Conservation (phyloP, 2,329 filamentous ascomycete species). For the Cladosporium sp. region DNA sequence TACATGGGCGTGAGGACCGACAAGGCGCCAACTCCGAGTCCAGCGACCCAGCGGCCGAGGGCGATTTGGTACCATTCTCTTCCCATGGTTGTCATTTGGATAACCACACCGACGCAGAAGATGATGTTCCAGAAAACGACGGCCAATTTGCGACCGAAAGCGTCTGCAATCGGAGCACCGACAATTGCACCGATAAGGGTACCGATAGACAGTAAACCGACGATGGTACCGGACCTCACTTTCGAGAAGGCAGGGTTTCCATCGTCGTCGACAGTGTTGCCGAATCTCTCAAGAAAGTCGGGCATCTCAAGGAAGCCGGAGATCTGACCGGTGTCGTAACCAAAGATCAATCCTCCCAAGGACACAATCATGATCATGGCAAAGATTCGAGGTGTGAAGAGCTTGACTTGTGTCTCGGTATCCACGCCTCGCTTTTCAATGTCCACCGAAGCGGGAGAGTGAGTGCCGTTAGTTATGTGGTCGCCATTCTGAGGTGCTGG, state of each 20-base stretch:
- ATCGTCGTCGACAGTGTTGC: constrained; percentile 25
- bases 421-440: constrained; percentile 3
- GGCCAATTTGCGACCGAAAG: constrained; percentile 56
- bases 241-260: constrained; percentile 46
- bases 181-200: constrained; percentile 54
- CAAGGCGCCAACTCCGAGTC: constrained; percentile 60
- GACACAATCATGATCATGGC: constrained; percentile 33
- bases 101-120: constrained; percentile 59
- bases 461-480: neutral
- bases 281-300: constrained; percentile 54
- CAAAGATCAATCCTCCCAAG: constrained; percentile 36
- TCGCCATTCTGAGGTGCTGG: constrained; percentile 9
- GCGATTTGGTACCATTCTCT: constrained; percentile 59
- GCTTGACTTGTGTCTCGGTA: constrained; percentile 3
- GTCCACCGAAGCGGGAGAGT: constrained; percentile 5
- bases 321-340: constrained; percentile 55
- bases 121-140: constrained; percentile 61
- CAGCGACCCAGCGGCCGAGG: constrained; percentile 60
- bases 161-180: constrained; percentile 57
- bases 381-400: constrained; percentile 27
- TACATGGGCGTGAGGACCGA: constrained; percentile 65
- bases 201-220: constrained; percentile 55
- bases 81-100: constrained; percentile 56
- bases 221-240: constrained; percentile 58
- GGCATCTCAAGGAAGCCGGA: constrained; percentile 58